Evolutionary conservation across 2,329 filamentous ascomycete species (phyloP).

Genomic region (Colletotrichum lini): DNA sequence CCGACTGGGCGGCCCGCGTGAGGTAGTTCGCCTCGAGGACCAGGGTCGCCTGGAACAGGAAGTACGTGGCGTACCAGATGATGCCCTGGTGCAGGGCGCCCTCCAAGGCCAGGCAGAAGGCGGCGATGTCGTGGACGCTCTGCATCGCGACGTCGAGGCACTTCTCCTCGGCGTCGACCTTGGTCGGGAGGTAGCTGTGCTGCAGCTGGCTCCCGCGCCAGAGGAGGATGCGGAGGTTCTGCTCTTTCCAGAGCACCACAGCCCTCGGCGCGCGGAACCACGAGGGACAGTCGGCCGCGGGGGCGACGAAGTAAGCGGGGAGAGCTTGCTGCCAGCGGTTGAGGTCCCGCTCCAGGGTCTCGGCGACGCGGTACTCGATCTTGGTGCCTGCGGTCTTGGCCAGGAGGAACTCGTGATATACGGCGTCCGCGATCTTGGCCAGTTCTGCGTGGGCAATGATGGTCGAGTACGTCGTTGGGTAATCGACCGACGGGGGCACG

Average conservation of each 20-base stretch:
- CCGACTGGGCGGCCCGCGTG: background rate
- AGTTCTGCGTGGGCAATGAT: slow-evolving; percentile 59
- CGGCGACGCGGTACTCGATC: slow-evolving; percentile 55
- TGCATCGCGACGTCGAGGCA: slow-evolving; percentile 56
- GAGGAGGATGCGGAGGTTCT: slow-evolving; percentile 60
- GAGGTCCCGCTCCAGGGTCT: slow-evolving; percentile 55
- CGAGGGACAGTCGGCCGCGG: slow-evolving; percentile 46
- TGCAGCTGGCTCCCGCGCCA: slow-evolving; percentile 54
- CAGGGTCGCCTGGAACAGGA: slow-evolving; percentile 60
- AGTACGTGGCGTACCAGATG: slow-evolving; percentile 61
- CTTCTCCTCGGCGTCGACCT: slow-evolving; percentile 48
- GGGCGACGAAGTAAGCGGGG: slow-evolving; percentile 51
- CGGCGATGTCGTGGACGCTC: slow-evolving; percentile 54
- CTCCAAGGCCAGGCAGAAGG: slow-evolving; percentile 51
- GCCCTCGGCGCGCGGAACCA: slow-evolving; percentile 55
- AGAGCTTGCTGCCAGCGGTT: slow-evolving; percentile 51
- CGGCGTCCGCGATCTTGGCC: slow-evolving; percentile 55
- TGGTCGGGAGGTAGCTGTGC: slow-evolving; percentile 50
- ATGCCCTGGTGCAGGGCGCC: slow-evolving; percentile 51
- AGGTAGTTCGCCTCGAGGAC: slow-evolving; percentile 56
- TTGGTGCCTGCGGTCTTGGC: slow-evolving; percentile 52
- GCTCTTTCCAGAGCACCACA: slow-evolving; percentile 58
- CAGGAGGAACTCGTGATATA: slow-evolving; percentile 58
- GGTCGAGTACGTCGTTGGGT: slow-evolving; percentile 57
- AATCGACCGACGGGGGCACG: slow-evolving; percentile 46